These are phyloP conservation scores for Candida namnaoensis DNA, from an alignment of 805 yeast genomes.

Conservation along the genomic window DNA sequence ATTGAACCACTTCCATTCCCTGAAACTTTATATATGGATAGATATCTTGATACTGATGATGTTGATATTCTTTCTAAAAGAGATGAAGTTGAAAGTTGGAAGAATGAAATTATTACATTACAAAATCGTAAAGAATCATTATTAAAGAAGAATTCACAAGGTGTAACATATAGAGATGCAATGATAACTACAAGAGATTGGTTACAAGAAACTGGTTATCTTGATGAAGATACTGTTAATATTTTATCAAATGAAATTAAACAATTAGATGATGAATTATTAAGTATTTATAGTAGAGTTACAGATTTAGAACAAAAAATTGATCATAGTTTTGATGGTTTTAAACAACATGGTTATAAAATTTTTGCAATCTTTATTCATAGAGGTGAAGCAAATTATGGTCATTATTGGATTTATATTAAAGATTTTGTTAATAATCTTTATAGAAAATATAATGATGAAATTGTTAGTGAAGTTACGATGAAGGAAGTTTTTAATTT, in stretches of 20 bases:
- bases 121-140: constrained; percentile 34
- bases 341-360: constrained; percentile 63
- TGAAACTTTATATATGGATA: constrained; percentile 73
- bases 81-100: constrained; percentile 51
- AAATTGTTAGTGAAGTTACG: constrained; percentile 77
- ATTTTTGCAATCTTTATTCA: constrained; percentile 91
- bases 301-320: constrained; percentile 38
- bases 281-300: constrained; percentile 31
- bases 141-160: constrained; percentile 37
- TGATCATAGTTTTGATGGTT: constrained; percentile 50
- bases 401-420: constrained; percentile 96
- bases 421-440: constrained; percentile 59
- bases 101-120: constrained; percentile 37
- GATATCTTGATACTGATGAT: constrained; percentile 71
- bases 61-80: constrained; percentile 40
- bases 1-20: constrained; percentile 76
- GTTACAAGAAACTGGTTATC: constrained; percentile 32
- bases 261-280: constrained; percentile 36
- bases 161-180: constrained; percentile 40
- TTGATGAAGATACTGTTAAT: constrained; percentile 38
- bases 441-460: constrained; percentile 91
- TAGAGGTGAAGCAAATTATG: constrained; percentile 91
- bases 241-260: constrained; percentile 38
- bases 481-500: constrained; percentile 61
- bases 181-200: constrained; percentile 50